Percentiles rank a stretch among this genome's conserved stretches.
Conservation (phyloP, 768 basidiomycete species). For the Russula olivacea region DNA sequence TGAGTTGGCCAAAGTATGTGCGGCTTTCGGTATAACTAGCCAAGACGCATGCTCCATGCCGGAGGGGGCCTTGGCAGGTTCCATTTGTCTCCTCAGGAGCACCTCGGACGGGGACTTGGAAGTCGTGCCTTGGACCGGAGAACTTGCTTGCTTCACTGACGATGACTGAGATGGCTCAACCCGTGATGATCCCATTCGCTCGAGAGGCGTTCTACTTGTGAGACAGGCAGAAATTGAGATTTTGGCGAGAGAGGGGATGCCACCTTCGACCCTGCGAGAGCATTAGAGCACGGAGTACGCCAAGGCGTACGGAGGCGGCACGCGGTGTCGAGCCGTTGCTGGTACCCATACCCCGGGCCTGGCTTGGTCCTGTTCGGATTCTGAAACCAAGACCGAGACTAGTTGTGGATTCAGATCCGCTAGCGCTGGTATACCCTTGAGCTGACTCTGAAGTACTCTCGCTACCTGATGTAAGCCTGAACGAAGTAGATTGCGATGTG, state of each 20-base stretch:
- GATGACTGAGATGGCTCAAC: constrained; percentile 1
- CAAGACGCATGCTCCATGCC: constrained; percentile 19
- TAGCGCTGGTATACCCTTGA: constrained; percentile 17
- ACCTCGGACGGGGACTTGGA: constrained; percentile 3
- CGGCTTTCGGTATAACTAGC: constrained; percentile 18
- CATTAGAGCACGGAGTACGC: constrained; percentile 17
- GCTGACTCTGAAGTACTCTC: constrained; percentile 22
- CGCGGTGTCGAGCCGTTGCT: constrained; percentile 3
- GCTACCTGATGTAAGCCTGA: constrained; percentile 14
- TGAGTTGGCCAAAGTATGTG: not conserved
- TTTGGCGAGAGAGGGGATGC: constrained; percentile 10
- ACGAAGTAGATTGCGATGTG: constrained; percentile 8
- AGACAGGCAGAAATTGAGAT: not conserved
- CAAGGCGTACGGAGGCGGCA: constrained; percentile 13
- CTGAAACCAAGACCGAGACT: constrained; percentile 22
- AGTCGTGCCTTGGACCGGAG: constrained; percentile 4
- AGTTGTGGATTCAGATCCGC: constrained; percentile 20
- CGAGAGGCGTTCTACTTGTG: constrained; percentile 3
- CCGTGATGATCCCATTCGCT: constrained; percentile 1
- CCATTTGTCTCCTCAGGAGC: not conserved
- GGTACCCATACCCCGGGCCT: not conserved
- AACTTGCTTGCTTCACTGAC: constrained; percentile 12
- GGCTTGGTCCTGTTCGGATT: constrained; percentile 14
- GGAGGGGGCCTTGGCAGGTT: not conserved
- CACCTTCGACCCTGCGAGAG: constrained; percentile 2